phyloP scores from a whole-genome alignment of 768 basidiomycete genomes.

The Phylloporus arenicola region DNA sequence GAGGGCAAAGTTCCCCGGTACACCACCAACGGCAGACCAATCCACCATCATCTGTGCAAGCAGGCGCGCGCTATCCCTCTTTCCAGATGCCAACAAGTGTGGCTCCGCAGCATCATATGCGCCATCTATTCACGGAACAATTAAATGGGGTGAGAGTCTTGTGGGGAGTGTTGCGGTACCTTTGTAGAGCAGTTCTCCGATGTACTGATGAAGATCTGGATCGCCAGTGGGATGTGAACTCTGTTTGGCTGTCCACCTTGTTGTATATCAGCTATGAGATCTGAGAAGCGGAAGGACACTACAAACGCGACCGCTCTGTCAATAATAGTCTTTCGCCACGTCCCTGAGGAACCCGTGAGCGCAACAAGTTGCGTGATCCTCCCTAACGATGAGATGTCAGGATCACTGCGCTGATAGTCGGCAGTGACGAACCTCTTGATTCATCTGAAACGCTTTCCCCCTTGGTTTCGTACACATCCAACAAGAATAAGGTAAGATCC shows the following conservation, averaged over 20 bases:
- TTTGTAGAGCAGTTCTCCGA: constrained; percentile 85
- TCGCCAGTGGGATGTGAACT: constrained; percentile 85
- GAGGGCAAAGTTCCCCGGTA: constrained; percentile 72
- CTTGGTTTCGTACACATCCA: constrained; percentile 79
- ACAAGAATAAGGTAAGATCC: constrained; percentile 73
- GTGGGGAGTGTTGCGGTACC: constrained; percentile 38
- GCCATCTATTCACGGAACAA: constrained; percentile 48
- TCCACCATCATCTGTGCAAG: constrained; percentile 84
- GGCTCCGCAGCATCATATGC: constrained; percentile 69
- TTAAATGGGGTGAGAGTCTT: constrained; percentile 1
- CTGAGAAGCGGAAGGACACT: constrained; percentile 1
- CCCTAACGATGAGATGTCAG: constrained; percentile 40
- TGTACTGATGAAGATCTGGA: constrained; percentile 79
- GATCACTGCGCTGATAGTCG: neutral
- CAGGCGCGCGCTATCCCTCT: constrained; percentile 80
- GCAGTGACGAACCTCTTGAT: constrained; percentile 59
- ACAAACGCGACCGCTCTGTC: constrained; percentile 79
- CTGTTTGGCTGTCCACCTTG: constrained; percentile 81
- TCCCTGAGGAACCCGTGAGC: constrained; percentile 66
- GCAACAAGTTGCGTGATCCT: constrained; percentile 90
- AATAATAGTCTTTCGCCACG: constrained; percentile 89
- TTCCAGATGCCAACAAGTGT: constrained; percentile 81
- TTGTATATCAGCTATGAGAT: constrained; percentile 16
- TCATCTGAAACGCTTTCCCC: constrained; percentile 70
- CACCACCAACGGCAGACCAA: constrained; percentile 56